Conservation (phyloP, 208 protist species). For the Trypanosomatidae sp. region DNA sequence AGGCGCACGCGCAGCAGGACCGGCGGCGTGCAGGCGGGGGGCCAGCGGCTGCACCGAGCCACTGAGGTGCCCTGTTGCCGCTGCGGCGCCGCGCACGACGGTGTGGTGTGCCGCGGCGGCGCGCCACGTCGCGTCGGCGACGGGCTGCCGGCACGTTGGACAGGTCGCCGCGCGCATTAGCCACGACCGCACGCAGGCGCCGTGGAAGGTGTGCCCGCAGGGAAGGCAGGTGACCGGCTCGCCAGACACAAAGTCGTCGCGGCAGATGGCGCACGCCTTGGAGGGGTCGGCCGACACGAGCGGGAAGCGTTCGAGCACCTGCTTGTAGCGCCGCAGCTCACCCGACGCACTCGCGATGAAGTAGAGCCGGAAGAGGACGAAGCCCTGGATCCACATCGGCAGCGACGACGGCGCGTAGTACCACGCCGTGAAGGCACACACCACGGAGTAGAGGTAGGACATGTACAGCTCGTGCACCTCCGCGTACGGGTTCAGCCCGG, state of each 20-base stretch:
- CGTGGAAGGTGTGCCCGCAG: constrained; percentile 86
- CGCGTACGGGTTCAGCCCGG: constrained; percentile 46
- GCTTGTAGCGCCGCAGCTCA: constrained; percentile 35
- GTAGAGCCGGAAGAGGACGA: constrained; percentile 47
- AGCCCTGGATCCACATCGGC: constrained; percentile 46
- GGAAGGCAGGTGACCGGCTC: constrained; percentile 58
- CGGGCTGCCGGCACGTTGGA: constrained; percentile 66
- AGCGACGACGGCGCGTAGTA: constrained; percentile 39
- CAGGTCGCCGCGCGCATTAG: constrained; percentile 53
- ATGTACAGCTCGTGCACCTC: constrained; percentile 50
- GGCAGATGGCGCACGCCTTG: constrained; percentile 74
- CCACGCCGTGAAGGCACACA: constrained; percentile 35
- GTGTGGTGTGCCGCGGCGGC: too few species aligned
- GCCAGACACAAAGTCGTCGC: constrained; percentile 41
- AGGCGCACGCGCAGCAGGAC: background rate
- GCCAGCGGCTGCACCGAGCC: constrained; percentile 36
- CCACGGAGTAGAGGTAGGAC: constrained; percentile 23
- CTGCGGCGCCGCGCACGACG: too few species aligned
- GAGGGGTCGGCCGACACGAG: constrained; percentile 28
- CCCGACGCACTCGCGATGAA: constrained; percentile 19
- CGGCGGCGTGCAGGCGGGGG: constrained; percentile 13
- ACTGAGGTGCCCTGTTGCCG: constrained; percentile 13
- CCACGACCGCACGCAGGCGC: constrained; percentile 74
- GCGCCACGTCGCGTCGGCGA: constrained; percentile 3
- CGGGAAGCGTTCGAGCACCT: constrained; percentile 52